Base-by-base conservation (phyloP, 2,329 filamentous ascomycete species). In the Curvularia lunata region DNA sequence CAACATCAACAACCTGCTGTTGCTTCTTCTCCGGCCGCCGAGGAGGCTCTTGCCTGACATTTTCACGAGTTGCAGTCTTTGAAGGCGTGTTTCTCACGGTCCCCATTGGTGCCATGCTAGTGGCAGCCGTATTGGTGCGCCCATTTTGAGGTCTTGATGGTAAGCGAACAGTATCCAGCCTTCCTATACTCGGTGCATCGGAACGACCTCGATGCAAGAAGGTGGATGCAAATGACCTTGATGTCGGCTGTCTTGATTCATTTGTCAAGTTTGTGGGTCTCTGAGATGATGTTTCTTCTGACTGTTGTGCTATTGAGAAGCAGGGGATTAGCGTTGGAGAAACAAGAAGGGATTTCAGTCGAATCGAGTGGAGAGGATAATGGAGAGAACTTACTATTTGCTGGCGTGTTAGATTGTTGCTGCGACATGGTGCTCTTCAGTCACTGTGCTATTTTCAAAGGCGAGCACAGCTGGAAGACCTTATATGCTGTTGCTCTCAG, bases 1-100 rank as follows among this genome's bases (percentile, higher is more conserved):
- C 80, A n/a, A 85, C 78, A 38, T 71, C 67, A 2, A 72, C 65
- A 3, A 54, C 54, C 21, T 70, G 65, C 28, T 72, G 65, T 51
- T 64, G 61, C 49, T 66, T 69, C 60, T 67, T 72, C 38, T 73
- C 68, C 2, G 67, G 64, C 13, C 67, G 61, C 21, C 68, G 61
- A 18, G 50, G 48, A 38, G 51, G 57, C 41, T 54, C 52, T 52
- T 25, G 59, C 28, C 30, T 62, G 46, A 61, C 41, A 8, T 59
- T 59, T 10, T 61, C 59, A 5, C 47, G 53, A 12, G 54, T 52
- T 21, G 68, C 62, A 1, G 40, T 49, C 5, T 62, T 64, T n/a
- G 65, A 64, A 9, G 46, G 45, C 19, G 47, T 46, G 8, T 63
- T 67, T 16, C 48, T 48, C 2, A 61, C 59, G 7, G 64, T 63